phyloP scores from a whole-genome alignment of 2,329 filamentous ascomycete species.

The Thielaviopsis cerberus region DNA sequence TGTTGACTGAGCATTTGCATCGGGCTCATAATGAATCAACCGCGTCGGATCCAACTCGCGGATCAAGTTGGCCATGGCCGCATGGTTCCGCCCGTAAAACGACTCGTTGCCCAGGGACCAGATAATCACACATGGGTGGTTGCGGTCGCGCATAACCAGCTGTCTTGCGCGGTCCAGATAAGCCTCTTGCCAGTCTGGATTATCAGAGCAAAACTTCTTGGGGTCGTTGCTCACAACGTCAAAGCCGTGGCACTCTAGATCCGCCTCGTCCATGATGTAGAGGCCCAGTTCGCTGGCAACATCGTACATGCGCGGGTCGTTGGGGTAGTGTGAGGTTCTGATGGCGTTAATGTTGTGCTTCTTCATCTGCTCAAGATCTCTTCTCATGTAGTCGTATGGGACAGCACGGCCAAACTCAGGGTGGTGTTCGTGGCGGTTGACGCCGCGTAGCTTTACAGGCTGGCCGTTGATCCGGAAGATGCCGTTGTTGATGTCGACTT shows the following conservation, averaged over 20 bases:
- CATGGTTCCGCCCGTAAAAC: constrained; percentile 50
- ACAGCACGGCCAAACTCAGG: constrained; percentile 42
- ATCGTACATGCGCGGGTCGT: constrained; percentile 40
- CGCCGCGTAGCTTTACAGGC: constrained; percentile 45
- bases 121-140: constrained; percentile 47
- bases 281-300: constrained; percentile 45
- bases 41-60: constrained; percentile 36
- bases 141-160: constrained; percentile 39
- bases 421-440: constrained; percentile 55
- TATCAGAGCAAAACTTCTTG: constrained; percentile 37
- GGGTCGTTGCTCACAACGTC: constrained; percentile 16
- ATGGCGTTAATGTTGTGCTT: constrained; percentile 51
- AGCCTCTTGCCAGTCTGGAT: constrained; percentile 40
- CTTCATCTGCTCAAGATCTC: constrained; percentile 49
- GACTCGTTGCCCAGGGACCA: constrained; percentile 59
- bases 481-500: constrained; percentile 40
- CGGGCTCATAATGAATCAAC: constrained; percentile 48
- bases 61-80: constrained; percentile 47
- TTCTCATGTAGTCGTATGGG: constrained; percentile 38
- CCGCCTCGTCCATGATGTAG: constrained; percentile 41
- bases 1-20: constrained; percentile 35
- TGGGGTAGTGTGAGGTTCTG: constrained; percentile 48
- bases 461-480: constrained; percentile 46
- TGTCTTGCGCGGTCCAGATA: constrained; percentile 50
- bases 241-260: constrained; percentile 36